These are phyloP conservation scores for Daldinia sp. DNA, from an alignment of 2,329 filamentous ascomycete species.

Conservation along the genomic window DNA sequence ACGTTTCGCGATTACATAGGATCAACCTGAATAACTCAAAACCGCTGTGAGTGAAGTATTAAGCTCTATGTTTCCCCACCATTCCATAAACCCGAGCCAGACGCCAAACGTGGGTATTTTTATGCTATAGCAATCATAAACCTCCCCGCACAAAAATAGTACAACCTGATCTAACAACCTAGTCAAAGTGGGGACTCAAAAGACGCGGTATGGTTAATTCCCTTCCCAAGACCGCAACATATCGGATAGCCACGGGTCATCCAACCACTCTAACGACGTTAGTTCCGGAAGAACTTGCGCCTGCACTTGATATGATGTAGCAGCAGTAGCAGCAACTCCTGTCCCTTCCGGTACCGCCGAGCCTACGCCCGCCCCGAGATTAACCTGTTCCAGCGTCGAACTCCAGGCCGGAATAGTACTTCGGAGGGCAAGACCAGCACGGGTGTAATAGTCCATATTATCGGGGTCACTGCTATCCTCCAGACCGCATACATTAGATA, in stretches of 20 bases:
- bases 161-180: not conserved
- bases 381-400: slow-evolving; percentile 41
- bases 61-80: not conserved
- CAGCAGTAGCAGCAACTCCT: not conserved
- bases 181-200: not conserved
- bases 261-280: slow-evolving; percentile 46
- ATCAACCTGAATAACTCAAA: not conserved
- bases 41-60: not conserved
- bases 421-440: slow-evolving; percentile 41
- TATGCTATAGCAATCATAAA: slow-evolving; percentile 5
- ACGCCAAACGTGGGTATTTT: slow-evolving; percentile 32
- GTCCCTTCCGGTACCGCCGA: not conserved
- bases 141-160: not conserved
- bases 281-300: slow-evolving; percentile 37
- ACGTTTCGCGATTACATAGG: not conserved
- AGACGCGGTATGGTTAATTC: not conserved
- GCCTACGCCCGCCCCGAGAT: slow-evolving; percentile 4
- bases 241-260: slow-evolving; percentile 47
- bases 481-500: slow-evolving; percentile 39
- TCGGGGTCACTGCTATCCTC: slow-evolving; percentile 34
- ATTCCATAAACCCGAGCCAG: slow-evolving; percentile 6
- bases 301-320: slow-evolving; percentile 15
- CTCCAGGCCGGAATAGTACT: slow-evolving; percentile 44
- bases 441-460: slow-evolving; percentile 41
- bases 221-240: slow-evolving; percentile 39